phyloP scores from a whole-genome alignment of 1,284 basidiomycete species.

The Pseudozyma hubeiensis region DNA sequence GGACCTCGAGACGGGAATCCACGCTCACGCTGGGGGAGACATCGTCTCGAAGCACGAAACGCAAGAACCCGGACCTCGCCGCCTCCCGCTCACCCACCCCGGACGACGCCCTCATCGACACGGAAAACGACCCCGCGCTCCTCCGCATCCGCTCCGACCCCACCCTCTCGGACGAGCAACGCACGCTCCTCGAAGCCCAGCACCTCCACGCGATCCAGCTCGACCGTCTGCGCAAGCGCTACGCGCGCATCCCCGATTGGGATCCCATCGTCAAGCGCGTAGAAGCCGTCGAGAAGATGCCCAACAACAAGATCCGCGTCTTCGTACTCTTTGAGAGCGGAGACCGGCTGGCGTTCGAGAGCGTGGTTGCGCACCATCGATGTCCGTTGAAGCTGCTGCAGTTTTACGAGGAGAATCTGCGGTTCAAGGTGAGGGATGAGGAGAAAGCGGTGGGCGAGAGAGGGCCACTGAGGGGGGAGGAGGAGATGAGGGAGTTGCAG shows the following conservation, averaged over 20 bases:
- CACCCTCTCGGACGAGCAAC: conserved; percentile 17
- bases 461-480: conserved; percentile 9
- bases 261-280: conserved; percentile 49
- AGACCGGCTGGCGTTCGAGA: conserved; percentile 44
- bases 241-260: conserved; percentile 52
- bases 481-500: conserved; percentile 13
- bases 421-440: conserved; percentile 27
- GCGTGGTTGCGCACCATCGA: conserved; percentile 36
- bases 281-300: conserved; percentile 47
- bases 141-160: conserved; percentile 30
- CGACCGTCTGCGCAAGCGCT: conserved; percentile 36
- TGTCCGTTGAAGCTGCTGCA: conserved; percentile 53
- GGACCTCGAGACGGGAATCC: not conserved
- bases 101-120: conserved; percentile 8
- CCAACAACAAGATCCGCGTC: conserved; percentile 36
- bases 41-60: not conserved
- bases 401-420: conserved; percentile 53
- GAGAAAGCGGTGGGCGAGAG: not conserved
- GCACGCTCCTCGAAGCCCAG: conserved; percentile 23
- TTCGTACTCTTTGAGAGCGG: conserved; percentile 48
- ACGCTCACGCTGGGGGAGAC: not conserved
- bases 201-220: conserved; percentile 26
- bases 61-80: not conserved
- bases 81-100: conserved; percentile 19
- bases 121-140: conserved; percentile 14